These are phyloP conservation scores for Tephrocybe rancida DNA, from an alignment of 768 basidiomycete species.

Conservation along the genomic window DNA sequence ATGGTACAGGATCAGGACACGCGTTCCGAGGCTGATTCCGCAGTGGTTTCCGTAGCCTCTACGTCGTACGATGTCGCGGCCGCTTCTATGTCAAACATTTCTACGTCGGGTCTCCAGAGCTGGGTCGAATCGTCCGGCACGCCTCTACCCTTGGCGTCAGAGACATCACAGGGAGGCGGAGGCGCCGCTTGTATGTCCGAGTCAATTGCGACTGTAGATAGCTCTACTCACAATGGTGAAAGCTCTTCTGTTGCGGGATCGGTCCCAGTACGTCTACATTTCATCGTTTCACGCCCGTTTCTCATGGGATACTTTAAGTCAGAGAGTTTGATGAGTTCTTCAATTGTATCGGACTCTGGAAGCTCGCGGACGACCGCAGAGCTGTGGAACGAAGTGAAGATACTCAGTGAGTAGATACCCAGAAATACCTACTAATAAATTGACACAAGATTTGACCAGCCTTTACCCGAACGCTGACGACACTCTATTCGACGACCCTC, in stretches of 20 bases:
- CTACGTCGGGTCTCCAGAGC: slow-evolving; percentile 36
- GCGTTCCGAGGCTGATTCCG: slow-evolving; percentile 45
- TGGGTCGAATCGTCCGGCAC: slow-evolving; percentile 31
- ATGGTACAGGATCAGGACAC: slow-evolving; percentile 34
- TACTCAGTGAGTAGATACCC: slow-evolving; percentile 61
- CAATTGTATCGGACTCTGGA: slow-evolving; percentile 28
- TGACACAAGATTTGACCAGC: slow-evolving; percentile 44
- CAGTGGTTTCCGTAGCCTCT: slow-evolving; percentile 40
- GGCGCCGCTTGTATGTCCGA: slow-evolving; percentile 34
- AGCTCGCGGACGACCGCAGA: slow-evolving; percentile 68
- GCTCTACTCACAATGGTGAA: slow-evolving; percentile 33
- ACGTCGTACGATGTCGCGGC: slow-evolving; percentile 5
- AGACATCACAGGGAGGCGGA: slow-evolving; percentile 18
- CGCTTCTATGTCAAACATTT: slow-evolving; percentile 12
- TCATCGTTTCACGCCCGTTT: not conserved
- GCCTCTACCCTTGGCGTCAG: slow-evolving; percentile 16
- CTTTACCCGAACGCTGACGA: slow-evolving; percentile 85
- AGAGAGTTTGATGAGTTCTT: slow-evolving; percentile 34
- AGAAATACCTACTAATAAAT: not conserved
- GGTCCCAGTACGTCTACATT: slow-evolving; percentile 10
- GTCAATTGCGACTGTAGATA: slow-evolving; percentile 32
- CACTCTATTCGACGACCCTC: slow-evolving; percentile 84
- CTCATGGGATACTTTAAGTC: slow-evolving; percentile 23
- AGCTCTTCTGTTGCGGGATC: slow-evolving; percentile 22
- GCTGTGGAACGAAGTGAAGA: slow-evolving; percentile 92